Evolutionary conservation across 352 stramenopile genomes (phyloP).

Genomic region (Pythium vanterpoolii): DNA sequence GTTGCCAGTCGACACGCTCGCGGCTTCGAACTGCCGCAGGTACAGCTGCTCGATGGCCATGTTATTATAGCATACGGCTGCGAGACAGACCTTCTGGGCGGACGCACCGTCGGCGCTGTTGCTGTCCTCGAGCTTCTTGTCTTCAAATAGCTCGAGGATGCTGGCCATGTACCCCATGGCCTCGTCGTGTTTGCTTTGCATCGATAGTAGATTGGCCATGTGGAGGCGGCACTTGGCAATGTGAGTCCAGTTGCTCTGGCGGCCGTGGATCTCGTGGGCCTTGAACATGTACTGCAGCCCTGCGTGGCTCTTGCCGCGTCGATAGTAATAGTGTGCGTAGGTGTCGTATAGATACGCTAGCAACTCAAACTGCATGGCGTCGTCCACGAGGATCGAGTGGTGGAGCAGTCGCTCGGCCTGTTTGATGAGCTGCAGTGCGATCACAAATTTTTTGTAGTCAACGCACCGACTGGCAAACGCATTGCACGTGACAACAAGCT

Average conservation of each 20-base stretch:
- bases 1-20: conserved; percentile 75
- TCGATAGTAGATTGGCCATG: conserved; percentile 68
- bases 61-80: conserved; percentile 92
- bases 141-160: conserved; percentile 88
- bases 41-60: conserved; percentile 90
- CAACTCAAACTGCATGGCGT: conserved; percentile 54
- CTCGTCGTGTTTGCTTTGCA: conserved; percentile 75
- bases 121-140: conserved; percentile 77
- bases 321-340: conserved; percentile 91
- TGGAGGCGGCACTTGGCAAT: conserved; percentile 90
- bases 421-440: conserved; percentile 82
- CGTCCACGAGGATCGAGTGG: conserved; percentile 63
- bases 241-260: conserved; percentile 73
- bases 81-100: conserved; percentile 88
- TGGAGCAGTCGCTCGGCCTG: conserved; percentile 73
- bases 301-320: conserved; percentile 72
- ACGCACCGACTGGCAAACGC: conserved; percentile 84
- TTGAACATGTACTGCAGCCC: conserved; percentile 84
- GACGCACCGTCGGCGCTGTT: conserved; percentile 31
- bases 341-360: conserved; percentile 83
- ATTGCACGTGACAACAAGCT: conserved; percentile 89
- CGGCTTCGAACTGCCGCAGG: conserved; percentile 77
- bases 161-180: conserved; percentile 73
- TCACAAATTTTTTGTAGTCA: conserved; percentile 78
- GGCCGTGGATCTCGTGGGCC: conserved; percentile 79